Percentiles rank a stretch among this genome's conserved stretches.
Conservation (phyloP, 2,329 filamentous ascomycete genomes). For the Plenodomus biglobosus region DNA sequence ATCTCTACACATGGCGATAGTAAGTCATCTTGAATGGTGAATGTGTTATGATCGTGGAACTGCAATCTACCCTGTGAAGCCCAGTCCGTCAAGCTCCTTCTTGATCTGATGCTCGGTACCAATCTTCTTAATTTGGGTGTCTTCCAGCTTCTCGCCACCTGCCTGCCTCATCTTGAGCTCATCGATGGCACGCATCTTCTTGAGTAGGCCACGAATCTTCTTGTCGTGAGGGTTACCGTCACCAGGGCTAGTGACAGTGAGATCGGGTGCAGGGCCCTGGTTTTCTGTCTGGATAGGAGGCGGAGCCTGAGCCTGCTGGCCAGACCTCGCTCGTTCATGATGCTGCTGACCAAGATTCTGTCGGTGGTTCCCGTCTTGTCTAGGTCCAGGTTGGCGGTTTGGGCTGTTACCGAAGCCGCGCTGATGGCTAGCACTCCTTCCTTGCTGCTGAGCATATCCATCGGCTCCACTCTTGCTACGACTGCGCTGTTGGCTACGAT, state of each 20-base stretch:
- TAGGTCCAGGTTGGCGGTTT: conserved; percentile 30
- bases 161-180: conserved; percentile 97
- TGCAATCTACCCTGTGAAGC: conserved; percentile 36
- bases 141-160: conserved; percentile 92
- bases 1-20: neutral
- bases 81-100: conserved; percentile 73
- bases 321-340: conserved; percentile 26
- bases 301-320: conserved; percentile 20
- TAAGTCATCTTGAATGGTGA: neutral
- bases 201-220: conserved; percentile 89
- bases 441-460: conserved; percentile 22
- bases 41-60: neutral
- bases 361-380: conserved; percentile 30
- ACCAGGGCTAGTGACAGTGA: conserved; percentile 58
- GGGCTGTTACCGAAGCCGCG: conserved; percentile 38
- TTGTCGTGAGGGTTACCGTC: conserved; percentile 76
- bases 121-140: conserved; percentile 99
- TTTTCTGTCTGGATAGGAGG: conserved; percentile 37
- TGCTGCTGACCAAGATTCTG: conserved; percentile 29
- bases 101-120: conserved; percentile 80
- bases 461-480: conserved; percentile 43
- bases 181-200: conserved; percentile 97
- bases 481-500: conserved; percentile 49
- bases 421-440: conserved; percentile 37
- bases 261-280: conserved; percentile 47